Evolutionary conservation across 1,139 yeast genomes (phyloP), one percentile per base, ranked within the genome.

Genomic region (Hanseniaspora sp.): DNA sequence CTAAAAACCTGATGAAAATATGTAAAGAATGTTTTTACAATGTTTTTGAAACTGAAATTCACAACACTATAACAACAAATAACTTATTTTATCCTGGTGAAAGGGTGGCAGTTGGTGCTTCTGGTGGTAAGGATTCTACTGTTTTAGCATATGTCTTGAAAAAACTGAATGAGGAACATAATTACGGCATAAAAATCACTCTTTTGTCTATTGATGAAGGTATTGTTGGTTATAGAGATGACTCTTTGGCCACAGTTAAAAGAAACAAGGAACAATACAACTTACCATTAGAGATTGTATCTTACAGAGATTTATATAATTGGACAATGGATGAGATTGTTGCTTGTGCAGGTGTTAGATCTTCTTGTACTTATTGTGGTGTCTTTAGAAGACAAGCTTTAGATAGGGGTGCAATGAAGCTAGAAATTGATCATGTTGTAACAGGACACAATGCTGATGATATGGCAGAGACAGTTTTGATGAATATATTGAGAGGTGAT

Each of bases 301-400:
- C 96, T 6, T 94, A 92, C 64, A 81, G 81, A 59, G 96, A 90
- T 41, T 72, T 94, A 23, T 94, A 92, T 64, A 76, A 83, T 65
- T 94, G 99, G 99, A 86, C 95, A 9, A 92, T 94, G 99, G 99
- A 94, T 70, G 95, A 88, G 64, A 87, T 94, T 53, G 99, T 94
- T 1, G 82, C 92, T 1, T 87, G 95, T 67, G 94, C 96, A 1
- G 98, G 98, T 9, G 83, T 86, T 52, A 77, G 95, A 66, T 87
- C 88, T 59, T 87, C 95, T 64, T 94, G 99, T 69, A 94, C 99
- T 0, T 94, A 92, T 67, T 94, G 99, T 72, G 99, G 99, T 52
- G 98, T 94, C 11, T 79, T 94, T 57, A 75, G 99, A 67, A 77
- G 99, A 61, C 99, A 94, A 68, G 97, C 98, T 0, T 72, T 94